Percentiles rank a stretch among this genome's conserved stretches.
Evolutionary conservation across 495 filamentous ascomycete species (phyloP).

Genomic region (Daldinia caldariorum): DNA sequence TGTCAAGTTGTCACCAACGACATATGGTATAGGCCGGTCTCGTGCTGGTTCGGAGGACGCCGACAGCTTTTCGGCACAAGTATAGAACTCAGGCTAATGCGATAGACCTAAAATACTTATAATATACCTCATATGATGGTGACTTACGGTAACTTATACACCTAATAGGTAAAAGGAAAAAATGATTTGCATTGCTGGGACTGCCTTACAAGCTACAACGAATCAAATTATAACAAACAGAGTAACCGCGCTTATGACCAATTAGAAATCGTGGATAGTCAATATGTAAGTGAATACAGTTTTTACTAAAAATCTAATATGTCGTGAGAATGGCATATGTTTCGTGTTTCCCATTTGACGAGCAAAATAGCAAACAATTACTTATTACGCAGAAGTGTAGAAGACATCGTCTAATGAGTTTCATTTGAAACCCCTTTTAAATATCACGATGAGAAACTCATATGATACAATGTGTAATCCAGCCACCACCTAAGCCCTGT

Average conservation of each 20-base stretch:
- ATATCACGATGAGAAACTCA: slow-evolving; percentile 1
- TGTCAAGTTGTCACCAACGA: slow-evolving; percentile 21
- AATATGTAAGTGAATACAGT: background rate
- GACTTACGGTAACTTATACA: background rate
- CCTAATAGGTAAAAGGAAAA: background rate
- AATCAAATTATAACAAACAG: background rate
- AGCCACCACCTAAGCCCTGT: background rate
- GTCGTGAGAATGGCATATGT: slow-evolving; percentile 5
- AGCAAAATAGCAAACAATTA: slow-evolving; percentile 4
- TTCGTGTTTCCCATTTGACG: background rate
- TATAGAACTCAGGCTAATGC: background rate
- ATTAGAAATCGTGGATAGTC: slow-evolving; percentile 1
- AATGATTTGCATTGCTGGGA: background rate
- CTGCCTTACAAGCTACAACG: background rate
- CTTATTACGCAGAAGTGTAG: background rate
- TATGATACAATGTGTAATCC: background rate
- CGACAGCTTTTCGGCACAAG: slow-evolving; percentile 2
- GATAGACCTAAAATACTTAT: background rate
- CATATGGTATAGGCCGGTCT: background rate
- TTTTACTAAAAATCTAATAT: background rate
- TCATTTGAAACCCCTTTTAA: background rate
- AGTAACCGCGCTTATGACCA: slow-evolving; percentile 6
- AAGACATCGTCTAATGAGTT: slow-evolving; percentile 4
- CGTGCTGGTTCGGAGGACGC: slow-evolving; percentile 18
- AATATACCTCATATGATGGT: background rate